phyloP scores from a whole-genome alignment of 768 basidiomycete species.

The Hysterangium stoloniferum region DNA sequence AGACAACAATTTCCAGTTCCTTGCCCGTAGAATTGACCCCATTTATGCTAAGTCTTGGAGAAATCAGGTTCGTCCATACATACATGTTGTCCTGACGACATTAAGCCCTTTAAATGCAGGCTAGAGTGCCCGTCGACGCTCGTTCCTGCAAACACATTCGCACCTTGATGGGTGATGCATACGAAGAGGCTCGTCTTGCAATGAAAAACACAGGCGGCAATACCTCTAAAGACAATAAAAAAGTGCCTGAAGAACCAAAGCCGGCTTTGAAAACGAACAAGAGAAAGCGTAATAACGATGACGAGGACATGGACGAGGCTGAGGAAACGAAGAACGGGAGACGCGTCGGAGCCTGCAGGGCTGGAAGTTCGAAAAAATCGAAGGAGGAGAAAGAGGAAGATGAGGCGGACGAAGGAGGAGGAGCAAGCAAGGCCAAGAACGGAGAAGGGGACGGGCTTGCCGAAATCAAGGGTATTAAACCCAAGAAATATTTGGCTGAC shows the following conservation, averaged over 20 bases:
- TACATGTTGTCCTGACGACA: background rate
- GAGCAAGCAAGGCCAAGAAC: no score
- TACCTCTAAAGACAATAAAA: conserved; percentile 14
- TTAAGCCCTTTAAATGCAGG: background rate
- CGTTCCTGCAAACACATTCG: conserved; percentile 43
- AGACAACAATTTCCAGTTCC: no score
- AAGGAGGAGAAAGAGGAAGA: no score
- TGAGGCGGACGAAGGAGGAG: no score
- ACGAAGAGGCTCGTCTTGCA: conserved; percentile 34
- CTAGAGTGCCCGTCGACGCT: conserved; percentile 33
- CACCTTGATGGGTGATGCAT: conserved; percentile 36
- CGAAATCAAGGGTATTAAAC: conserved; percentile 45
- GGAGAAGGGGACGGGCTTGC: conserved; percentile 35
- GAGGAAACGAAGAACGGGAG: no score
- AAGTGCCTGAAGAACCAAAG: no score
- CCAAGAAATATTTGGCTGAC: conserved; percentile 37
- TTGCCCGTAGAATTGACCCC: background rate
- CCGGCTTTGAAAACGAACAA: no score
- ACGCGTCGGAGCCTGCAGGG: no score
- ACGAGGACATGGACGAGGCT: no score
- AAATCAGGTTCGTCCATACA: conserved; percentile 13
- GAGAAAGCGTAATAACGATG: no score
- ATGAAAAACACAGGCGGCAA: conserved; percentile 21
- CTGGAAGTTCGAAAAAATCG: no score
- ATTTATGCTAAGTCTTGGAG: conserved; percentile 13